Evolutionary conservation across 176 grass and related monocot species (phyloP).

Genomic region (Oryza officinalis): DNA sequence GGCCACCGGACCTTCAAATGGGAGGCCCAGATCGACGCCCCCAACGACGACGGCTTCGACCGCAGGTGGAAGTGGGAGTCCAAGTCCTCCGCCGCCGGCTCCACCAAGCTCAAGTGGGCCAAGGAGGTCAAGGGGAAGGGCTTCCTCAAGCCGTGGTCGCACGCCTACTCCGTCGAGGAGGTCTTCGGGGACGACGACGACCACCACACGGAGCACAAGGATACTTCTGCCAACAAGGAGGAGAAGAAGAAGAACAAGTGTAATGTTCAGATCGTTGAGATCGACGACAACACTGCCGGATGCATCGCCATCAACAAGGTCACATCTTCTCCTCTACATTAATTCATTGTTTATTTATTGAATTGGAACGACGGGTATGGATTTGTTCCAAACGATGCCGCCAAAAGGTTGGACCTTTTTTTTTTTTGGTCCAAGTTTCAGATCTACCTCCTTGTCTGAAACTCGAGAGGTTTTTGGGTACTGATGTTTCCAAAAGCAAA

Average conservation of each 20-base stretch:
- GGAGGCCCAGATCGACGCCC: slow-evolving; percentile 57
- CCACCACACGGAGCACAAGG: slow-evolving; percentile 15
- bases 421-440: not conserved
- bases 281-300: slow-evolving; percentile 44
- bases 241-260: slow-evolving; percentile 32
- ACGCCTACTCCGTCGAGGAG: slow-evolving; percentile 60
- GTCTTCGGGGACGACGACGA: slow-evolving; percentile 23
- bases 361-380: not conserved
- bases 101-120: slow-evolving; percentile 62
- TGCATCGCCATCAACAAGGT: slow-evolving; percentile 70
- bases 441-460: too few species aligned
- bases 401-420: not conserved
- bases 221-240: not conserved
- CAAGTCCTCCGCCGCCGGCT: not conserved
- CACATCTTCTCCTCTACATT: not conserved
- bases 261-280: slow-evolving; percentile 22
- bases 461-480: too few species aligned
- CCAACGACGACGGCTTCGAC: slow-evolving; percentile 67
- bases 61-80: slow-evolving; percentile 81
- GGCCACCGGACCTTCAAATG: slow-evolving; percentile 53
- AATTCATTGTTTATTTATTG: not conserved
- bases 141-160: slow-evolving; percentile 45
- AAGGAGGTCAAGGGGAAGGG: slow-evolving; percentile 82
- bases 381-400: not conserved
- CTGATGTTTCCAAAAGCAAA: not conserved